Base-by-base conservation (phyloP, 176 grass and related monocot genomes). In the Urochloa ruziziensis region DNA sequence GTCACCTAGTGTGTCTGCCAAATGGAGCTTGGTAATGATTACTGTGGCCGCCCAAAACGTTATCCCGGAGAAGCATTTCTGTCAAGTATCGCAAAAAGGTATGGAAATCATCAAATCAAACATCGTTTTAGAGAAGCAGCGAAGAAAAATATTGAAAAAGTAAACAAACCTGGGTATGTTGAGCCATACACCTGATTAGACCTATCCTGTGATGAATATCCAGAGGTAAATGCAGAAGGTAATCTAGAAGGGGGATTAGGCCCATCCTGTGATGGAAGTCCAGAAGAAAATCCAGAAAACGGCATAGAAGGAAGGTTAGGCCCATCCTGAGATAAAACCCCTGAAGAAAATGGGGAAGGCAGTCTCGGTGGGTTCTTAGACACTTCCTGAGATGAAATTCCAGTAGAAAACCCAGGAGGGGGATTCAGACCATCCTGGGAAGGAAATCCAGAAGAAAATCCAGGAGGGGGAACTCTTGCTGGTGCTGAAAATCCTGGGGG, bases 11-110 rank as follows among this genome's bases (percentile, higher is more conserved):
- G 73, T 90, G 91, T 78, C 90, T 86, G 23, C 49, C 32, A 71
- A 83, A 70, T 49, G 91, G 86, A 62, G 88, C 60, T 87, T 94
- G 90, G 65, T 89, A 91, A 67, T 86, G 77, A 82, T 87, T 92
- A 37, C 73, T 79, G 29, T 74, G 74, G 82, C 73, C 70, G 58
- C 67, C 67, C 79, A 86, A 80, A 83, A 74, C 47, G 82, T 84
- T 86, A 44, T 87, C 83, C 56, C 56, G 57, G 53, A 81, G 29
- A 67, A 16, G 81, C 68, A 46, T 92, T 83, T 89, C 95, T 94
- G 86, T 14, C 18, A 88, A 81, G 67, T 39, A 85, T 36, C 46
- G 2, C 39, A 86, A 44, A 83, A 86, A 23, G 10, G 49, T 61
- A 80, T 79, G 27, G 79, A 68, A 73, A n/a, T n/a, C n/a, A n/a